Evolutionary conservation across 75 land plant genomes (phyloP).

Genomic region (Cunninghamia lanceolata): DNA sequence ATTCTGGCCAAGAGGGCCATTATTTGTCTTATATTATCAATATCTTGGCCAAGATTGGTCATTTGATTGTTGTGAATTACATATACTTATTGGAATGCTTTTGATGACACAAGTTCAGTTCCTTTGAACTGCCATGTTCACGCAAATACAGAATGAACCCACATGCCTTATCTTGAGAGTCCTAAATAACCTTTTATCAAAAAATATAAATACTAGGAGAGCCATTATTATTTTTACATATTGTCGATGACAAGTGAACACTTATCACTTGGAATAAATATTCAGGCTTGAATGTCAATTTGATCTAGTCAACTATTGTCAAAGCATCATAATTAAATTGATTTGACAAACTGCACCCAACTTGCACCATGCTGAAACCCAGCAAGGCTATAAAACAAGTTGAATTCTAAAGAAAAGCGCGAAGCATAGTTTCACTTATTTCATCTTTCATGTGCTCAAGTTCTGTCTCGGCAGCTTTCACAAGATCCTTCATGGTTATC

Average conservation of each 20-base stretch:
- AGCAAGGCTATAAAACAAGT: not conserved
- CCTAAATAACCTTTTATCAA: not conserved
- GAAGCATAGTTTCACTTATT: slow-evolving; percentile 21
- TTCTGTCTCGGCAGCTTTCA: slow-evolving; percentile 29
- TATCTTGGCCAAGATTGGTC: too few species aligned
- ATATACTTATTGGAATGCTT: too few species aligned
- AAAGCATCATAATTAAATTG: not conserved
- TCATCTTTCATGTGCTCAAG: slow-evolving; percentile 21
- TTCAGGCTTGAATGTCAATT: not conserved
- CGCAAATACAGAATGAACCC: not conserved
- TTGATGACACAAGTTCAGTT: not conserved
- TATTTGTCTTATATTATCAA: too few species aligned
- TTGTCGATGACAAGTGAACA: not conserved
- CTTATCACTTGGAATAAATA: too few species aligned
- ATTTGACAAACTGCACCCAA: not conserved
- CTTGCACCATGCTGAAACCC: not conserved
- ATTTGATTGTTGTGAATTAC: too few species aligned
- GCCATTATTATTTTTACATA: not conserved
- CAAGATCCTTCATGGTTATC: slow-evolving; percentile 24
- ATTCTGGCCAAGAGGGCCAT: too few species aligned
- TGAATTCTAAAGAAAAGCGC: slow-evolving; percentile 17
- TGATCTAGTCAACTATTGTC: not conserved
- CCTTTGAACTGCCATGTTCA: not conserved
- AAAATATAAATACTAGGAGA: not conserved
- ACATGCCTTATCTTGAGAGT: not conserved